Evolutionary conservation across 192 early-diverging fungal species (phyloP), one percentile per base, ranked within the genome.

Genomic region (Chytriomyces confervae): DNA sequence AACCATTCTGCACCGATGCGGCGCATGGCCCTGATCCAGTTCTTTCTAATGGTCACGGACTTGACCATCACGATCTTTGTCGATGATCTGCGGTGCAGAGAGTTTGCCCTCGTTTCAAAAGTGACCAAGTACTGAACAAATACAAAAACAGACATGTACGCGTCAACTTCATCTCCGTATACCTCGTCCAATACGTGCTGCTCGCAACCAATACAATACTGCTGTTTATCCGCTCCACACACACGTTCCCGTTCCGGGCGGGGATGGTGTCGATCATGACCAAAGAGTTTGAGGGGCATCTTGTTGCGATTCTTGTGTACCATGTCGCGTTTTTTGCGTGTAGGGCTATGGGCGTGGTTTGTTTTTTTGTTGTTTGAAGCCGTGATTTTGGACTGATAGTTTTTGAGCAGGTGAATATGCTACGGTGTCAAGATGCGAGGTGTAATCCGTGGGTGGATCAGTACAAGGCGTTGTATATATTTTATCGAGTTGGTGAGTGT

Each of bases 191-290:
- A 71, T 72, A 80, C 61, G 69, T 86, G 10, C 46, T 82, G 50
- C 64, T 86, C 13, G 67, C 69, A 24, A 72, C 70, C 13, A 86
- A 86, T 57, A 62, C 83, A 65, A 66, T 86, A 6, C 76, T 86
- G 0, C 77, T 86, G 23, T 84, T 86, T 62, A 70, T 86, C 16
- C 70, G 85, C 48, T 86, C 84, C 74, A 76, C 85, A 0, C 73
- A 78, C 43, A 84, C 82, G 24, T 86, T 79, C 51, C 82, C 85
- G 24, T 86, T 86, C 61, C 82, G 85, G 13, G 85, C 82, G 13
- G 85, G 85, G 5, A 78, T 86, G 81, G 45, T 86, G 45, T 72
- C 68, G 43, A 79, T 86, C 43, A 82, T 86, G 78, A 65, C 77
- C 27, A 75, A 74, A 27, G 85, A 86, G 69, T 86, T 86, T 70